Evolutionary conservation across 164 flowering plant species (phyloP).

Genomic region (Chloranthus sessilifolius): DNA sequence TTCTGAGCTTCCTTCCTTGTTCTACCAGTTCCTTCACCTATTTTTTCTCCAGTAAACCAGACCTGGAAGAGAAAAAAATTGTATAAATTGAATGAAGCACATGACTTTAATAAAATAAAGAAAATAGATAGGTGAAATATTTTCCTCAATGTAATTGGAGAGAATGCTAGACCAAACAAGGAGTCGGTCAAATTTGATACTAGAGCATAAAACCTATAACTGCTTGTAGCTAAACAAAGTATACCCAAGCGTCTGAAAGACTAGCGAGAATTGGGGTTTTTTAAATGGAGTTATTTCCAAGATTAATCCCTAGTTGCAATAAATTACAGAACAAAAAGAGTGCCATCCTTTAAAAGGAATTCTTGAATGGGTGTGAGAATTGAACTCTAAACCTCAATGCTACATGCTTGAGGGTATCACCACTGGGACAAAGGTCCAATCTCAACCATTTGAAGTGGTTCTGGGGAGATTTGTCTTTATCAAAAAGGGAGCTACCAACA

Average conservation of each 20-base stretch:
- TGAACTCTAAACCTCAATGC: too few species aligned
- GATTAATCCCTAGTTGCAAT: not conserved
- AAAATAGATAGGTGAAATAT: not conserved
- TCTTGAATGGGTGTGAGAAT: too few species aligned
- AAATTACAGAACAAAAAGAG: too few species aligned
- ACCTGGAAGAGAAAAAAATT: slow-evolving; percentile 37
- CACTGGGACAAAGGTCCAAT: too few species aligned
- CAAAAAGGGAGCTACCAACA: too few species aligned
- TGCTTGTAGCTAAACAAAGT: too few species aligned
- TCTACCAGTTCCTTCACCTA: slow-evolving; percentile 79
- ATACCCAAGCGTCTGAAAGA: not conserved
- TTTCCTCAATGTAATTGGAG: not conserved
- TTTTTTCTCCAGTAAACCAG: slow-evolving; percentile 77
- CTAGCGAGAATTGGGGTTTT: not conserved
- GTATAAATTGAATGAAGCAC: slow-evolving; percentile 7
- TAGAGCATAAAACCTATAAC: too few species aligned
- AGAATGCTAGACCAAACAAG: too few species aligned
- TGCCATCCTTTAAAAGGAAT: too few species aligned
- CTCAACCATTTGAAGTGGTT: too few species aligned
- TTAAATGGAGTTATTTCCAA: not conserved
- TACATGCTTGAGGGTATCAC: too few species aligned
- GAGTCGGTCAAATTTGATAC: not conserved
- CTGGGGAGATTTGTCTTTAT: too few species aligned
- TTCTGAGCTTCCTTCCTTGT: slow-evolving; percentile 84
- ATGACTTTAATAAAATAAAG: not conserved